Evolutionary conservation across 2,329 filamentous ascomycete species (phyloP).

Genomic region (Fusarium tjaetaba): DNA sequence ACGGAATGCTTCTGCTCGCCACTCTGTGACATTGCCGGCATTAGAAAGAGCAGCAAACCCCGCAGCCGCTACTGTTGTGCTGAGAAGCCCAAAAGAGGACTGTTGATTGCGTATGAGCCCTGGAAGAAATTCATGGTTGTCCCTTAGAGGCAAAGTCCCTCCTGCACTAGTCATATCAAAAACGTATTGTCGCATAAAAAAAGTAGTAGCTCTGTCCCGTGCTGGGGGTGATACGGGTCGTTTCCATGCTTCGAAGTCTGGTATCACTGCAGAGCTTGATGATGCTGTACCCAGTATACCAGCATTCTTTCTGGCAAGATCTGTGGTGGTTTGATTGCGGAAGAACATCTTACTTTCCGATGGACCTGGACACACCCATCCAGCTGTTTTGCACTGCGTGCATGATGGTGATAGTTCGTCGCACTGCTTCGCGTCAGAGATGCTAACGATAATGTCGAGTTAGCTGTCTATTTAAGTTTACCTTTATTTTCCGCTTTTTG

Average conservation of each 20-base stretch:
- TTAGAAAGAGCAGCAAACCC: conserved; percentile 38
- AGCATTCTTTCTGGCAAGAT: not conserved
- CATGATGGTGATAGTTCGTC: conserved; percentile 27
- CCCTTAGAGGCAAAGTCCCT: not conserved
- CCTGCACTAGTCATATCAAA: not conserved
- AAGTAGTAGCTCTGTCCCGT: conserved; percentile 23
- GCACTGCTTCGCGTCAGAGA: conserved; percentile 10
- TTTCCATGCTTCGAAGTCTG: not conserved
- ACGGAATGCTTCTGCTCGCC: conserved; percentile 28
- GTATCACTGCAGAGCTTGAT: not conserved
- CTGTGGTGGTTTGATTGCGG: conserved; percentile 13
- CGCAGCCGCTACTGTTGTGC: conserved; percentile 22
- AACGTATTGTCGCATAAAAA: conserved; percentile 37
- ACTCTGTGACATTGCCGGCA: conserved; percentile 15
- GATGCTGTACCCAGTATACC: fast-evolving
- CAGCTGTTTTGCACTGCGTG: conserved; percentile 24
- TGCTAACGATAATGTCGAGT: not conserved
- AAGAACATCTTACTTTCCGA: conserved; percentile 14
- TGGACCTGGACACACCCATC: conserved; percentile 31
- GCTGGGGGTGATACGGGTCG: conserved; percentile 15
- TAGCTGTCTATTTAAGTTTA: not conserved
- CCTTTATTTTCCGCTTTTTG: conserved; percentile 36
- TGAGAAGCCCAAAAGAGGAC: conserved; percentile 25
- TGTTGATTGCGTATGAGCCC: conserved; percentile 9
- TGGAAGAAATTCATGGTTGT: conserved; percentile 34